Evolutionary conservation across 352 stramenopile species (phyloP).

Genomic region (Globisporangium ultimum): DNA sequence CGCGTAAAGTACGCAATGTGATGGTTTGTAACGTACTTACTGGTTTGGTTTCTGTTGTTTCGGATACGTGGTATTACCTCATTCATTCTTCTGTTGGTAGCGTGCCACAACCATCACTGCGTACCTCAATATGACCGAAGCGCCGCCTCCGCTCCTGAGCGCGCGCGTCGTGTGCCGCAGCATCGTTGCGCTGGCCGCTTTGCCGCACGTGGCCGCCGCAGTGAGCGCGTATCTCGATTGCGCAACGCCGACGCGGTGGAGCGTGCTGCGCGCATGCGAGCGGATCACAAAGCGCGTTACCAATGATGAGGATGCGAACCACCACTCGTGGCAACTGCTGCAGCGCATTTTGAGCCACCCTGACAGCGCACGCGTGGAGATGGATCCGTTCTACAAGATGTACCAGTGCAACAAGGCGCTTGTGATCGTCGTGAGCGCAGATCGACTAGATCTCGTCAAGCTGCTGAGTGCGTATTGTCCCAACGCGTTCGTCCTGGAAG

Average conservation of each 20-base stretch:
- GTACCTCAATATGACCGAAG: not conserved
- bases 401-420: not conserved
- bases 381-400: too few relatives aligned
- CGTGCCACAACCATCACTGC: not conserved
- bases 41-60: too few relatives aligned
- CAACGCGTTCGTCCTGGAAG: not conserved
- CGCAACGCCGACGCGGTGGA: not conserved
- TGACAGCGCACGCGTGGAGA: too few relatives aligned
- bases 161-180: not conserved
- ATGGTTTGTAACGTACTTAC: too few relatives aligned
- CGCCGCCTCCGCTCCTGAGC: not conserved
- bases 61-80: too few relatives aligned
- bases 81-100: too few relatives aligned
- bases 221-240: conserved; percentile 4
- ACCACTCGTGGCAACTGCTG: too few relatives aligned
- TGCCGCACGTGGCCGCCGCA: not conserved
- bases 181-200: not conserved
- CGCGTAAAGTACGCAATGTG: not conserved
- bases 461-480: conserved; percentile 1
- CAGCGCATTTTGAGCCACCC: too few relatives aligned
- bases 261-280: not conserved
- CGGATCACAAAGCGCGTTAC: too few relatives aligned
- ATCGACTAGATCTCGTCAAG: not conserved
- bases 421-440: not conserved
- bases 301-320: too few relatives aligned